phyloP scores from a whole-genome alignment of 108 stramenopile genomes.

The Halocafeteria seosinensis region DNA sequence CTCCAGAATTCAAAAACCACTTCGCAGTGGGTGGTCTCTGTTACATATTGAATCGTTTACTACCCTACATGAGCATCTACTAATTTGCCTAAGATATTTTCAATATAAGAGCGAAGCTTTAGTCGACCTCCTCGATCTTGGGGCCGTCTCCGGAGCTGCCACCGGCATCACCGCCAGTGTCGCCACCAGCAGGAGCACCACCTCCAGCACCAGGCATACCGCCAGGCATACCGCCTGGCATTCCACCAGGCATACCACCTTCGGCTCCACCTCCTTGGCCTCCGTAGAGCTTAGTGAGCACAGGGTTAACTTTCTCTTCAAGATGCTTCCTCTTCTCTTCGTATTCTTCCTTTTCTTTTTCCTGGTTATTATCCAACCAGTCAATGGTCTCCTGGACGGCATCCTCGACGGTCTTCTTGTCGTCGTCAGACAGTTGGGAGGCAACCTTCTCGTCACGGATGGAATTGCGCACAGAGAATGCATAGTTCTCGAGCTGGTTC shows the following conservation, averaged over 20 bases:
- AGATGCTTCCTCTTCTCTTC: constrained; percentile 63
- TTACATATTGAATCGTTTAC: no score
- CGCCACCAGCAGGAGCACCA: constrained; percentile 40
- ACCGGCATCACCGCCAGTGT: constrained; percentile 47
- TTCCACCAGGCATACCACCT: constrained; percentile 39
- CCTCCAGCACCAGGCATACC: constrained; percentile 33
- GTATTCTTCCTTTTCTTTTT: constrained; percentile 68
- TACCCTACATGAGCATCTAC: no score
- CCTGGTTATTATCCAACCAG: constrained; percentile 79
- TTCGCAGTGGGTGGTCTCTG: no score
- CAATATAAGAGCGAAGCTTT: no score
- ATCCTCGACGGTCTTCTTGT: constrained; percentile 59
- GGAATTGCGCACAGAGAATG: no score
- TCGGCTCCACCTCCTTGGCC: constrained; percentile 28
- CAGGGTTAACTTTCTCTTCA: constrained; percentile 64
- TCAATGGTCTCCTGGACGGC: constrained; percentile 68
- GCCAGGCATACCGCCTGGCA: constrained; percentile 42
- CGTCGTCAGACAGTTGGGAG: constrained; percentile 55
- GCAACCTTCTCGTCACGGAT: constrained; percentile 57
- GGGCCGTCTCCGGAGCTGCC: constrained; percentile 19
- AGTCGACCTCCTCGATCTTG: constrained; percentile 45
- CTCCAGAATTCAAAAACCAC: no score
- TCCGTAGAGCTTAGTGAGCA: constrained; percentile 58
- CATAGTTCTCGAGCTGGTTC: constrained; percentile 81
- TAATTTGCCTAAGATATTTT: no score